A percentile compares a stretch with the other conserved stretches of the same genome.
phyloP scores from a whole-genome alignment of 305 asterid genomes.

The Fraxinus sp. region DNA sequence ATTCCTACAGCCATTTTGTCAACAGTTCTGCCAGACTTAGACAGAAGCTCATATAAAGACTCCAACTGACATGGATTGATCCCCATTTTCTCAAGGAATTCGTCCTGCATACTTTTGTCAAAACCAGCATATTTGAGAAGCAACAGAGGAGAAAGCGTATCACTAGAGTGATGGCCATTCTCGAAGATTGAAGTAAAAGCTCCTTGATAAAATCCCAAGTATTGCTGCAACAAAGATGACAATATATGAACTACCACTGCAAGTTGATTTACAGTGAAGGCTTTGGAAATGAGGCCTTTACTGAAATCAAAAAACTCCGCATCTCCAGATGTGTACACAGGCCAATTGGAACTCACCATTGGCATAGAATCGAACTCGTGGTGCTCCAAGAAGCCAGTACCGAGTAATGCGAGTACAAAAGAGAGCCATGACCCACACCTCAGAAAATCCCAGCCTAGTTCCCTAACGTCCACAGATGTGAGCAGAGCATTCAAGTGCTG shows the following conservation, averaged over 20 bases:
- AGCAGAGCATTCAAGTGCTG: conserved; percentile 53
- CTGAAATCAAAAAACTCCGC: conserved; percentile 54
- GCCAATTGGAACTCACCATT: conserved; percentile 31
- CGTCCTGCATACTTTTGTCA: conserved; percentile 59
- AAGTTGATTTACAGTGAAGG: conserved; percentile 51
- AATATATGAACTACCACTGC: conserved; percentile 45
- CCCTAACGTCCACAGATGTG: conserved; percentile 45
- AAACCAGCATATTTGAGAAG: conserved; percentile 63
- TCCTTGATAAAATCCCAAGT: conserved; percentile 64
- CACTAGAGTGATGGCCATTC: conserved; percentile 41
- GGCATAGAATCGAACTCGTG: conserved; percentile 32
- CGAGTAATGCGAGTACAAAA: conserved; percentile 61
- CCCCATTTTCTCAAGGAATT: conserved; percentile 60
- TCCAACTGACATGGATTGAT: conserved; percentile 47
- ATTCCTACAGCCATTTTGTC: conserved; percentile 62
- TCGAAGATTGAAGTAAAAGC: conserved; percentile 58
- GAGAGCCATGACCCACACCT: conserved; percentile 83
- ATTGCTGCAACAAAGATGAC: conserved; percentile 72
- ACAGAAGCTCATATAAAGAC: conserved; percentile 60
- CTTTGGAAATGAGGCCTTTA: conserved; percentile 45
- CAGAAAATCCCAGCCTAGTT: conserved; percentile 72
- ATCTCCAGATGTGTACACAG: conserved; percentile 52
- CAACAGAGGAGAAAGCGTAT: conserved; percentile 56
- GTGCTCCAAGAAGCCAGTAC: conserved; percentile 48
- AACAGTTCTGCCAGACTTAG: conserved; percentile 45